Evolutionary conservation across 2,329 filamentous ascomycete species (phyloP).

Genomic region (Blastomyces emzantsi): DNA sequence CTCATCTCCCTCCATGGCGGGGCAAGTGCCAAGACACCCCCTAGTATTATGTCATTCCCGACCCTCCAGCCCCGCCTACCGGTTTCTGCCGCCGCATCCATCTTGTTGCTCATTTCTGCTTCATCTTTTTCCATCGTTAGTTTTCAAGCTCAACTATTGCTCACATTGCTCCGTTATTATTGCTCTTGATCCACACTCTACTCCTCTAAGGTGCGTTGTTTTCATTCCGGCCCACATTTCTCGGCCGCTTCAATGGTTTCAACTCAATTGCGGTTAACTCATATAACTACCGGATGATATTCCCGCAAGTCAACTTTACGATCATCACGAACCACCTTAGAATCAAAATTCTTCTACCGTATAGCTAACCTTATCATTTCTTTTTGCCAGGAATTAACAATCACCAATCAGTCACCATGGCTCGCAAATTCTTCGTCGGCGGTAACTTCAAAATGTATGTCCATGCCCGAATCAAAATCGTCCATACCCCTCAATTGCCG

Average conservation of each 20-base stretch:
- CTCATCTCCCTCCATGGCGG: neutral
- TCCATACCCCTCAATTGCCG: slow-evolving; percentile 15
- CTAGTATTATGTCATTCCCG: neutral
- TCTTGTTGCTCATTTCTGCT: neutral
- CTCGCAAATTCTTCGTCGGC: slow-evolving; percentile 94
- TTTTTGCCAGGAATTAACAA: neutral
- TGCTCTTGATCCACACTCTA: neutral
- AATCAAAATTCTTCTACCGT: neutral
- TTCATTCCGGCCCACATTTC: neutral
- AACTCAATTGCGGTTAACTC: neutral
- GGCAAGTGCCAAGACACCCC: neutral
- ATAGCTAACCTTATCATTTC: neutral
- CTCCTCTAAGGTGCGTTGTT: slow-evolving; percentile 1
- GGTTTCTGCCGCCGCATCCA: slow-evolving; percentile 4
- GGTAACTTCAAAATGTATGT: slow-evolving; percentile 99
- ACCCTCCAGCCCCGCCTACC: slow-evolving; percentile 1
- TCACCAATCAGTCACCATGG: slow-evolving; percentile 49
- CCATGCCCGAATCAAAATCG: slow-evolving; percentile 22
- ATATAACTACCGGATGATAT: no score
- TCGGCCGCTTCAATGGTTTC: neutral
- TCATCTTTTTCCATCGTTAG: neutral
- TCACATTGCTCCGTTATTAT: neutral
- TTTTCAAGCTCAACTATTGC: neutral
- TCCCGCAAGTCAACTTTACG: neutral
- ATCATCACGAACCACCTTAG: neutral